Conservation (phyloP, 2,329 filamentous ascomycete genomes). For the Fusarium lateritium region DNA sequence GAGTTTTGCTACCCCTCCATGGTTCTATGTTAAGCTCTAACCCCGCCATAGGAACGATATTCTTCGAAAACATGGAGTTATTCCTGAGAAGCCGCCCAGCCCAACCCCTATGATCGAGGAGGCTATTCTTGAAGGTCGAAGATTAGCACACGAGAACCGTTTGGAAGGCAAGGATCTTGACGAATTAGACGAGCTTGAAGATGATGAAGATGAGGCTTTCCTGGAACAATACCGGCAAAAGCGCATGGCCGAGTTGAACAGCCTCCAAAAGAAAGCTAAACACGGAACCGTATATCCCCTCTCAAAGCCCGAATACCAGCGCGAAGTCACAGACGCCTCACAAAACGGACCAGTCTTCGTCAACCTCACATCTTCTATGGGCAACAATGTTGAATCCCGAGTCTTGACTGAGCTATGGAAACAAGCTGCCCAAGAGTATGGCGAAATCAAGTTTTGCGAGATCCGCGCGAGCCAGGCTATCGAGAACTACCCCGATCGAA, state of each 20-base stretch:
- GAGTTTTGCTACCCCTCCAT: conserved; percentile 56
- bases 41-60: conserved; percentile 87
- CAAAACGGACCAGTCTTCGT: conserved; percentile 79
- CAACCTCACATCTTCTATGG: conserved; percentile 82
- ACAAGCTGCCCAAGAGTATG: conserved; percentile 85
- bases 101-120: conserved; percentile 97
- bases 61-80: conserved; percentile 94
- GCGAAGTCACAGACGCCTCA: conserved; percentile 93
- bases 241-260: conserved; percentile 85
- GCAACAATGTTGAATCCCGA: conserved; percentile 87
- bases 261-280: conserved; percentile 80
- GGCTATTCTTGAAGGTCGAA: conserved; percentile 86
- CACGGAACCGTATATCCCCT: conserved; percentile 94
- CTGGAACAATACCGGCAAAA: conserved; percentile 90
- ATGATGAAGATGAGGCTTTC: conserved; percentile 94
- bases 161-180: conserved; percentile 95
- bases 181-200: conserved; percentile 93
- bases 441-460: conserved; percentile 97
- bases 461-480: conserved; percentile 94
- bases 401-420: conserved; percentile 89
- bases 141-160: conserved; percentile 90
- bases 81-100: conserved; percentile 97
- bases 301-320: conserved; percentile 92
- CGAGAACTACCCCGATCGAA: conserved; percentile 94
- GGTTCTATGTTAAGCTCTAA: conserved; percentile 43